A percentile compares a stretch with the other conserved stretches of the same genome.
These are phyloP conservation scores for Tolypocladium inflatum DNA, from an alignment of 2,329 filamentous ascomycete genomes.

Conservation along the genomic window DNA sequence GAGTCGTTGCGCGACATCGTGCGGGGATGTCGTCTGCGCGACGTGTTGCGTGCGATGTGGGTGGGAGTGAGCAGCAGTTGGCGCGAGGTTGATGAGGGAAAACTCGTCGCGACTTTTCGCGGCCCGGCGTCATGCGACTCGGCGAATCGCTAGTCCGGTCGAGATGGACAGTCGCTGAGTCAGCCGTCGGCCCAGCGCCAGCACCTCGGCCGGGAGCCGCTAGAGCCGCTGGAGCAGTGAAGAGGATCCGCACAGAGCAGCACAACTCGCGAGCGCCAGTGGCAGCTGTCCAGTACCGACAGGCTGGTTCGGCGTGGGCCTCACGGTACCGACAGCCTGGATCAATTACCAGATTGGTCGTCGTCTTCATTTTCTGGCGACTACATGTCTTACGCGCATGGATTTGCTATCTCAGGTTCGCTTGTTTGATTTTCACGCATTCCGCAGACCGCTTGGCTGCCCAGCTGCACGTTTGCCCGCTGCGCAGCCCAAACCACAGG, in stretches of 20 bases:
- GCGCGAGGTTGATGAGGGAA: background rate
- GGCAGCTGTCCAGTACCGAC: background rate
- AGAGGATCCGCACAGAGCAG: background rate
- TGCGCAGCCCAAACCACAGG: background rate
- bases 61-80: background rate
- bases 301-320: background rate
- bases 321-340: background rate
- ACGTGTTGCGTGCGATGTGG: background rate
- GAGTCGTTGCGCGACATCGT: constrained; percentile 5
- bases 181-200: background rate
- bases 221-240: no score
- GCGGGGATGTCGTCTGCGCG: background rate
- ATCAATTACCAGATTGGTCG: background rate
- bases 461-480: background rate
- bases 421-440: background rate
- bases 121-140: background rate
- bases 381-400: background rate
- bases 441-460: background rate
- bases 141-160: background rate
- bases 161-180: background rate
- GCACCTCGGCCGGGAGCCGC: no score
- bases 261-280: background rate
- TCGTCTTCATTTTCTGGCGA: background rate
- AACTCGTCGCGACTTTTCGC: background rate
- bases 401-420: background rate